Conservation (phyloP, 2,329 filamentous ascomycete genomes). For the Lecanosticta acicola region DNA sequence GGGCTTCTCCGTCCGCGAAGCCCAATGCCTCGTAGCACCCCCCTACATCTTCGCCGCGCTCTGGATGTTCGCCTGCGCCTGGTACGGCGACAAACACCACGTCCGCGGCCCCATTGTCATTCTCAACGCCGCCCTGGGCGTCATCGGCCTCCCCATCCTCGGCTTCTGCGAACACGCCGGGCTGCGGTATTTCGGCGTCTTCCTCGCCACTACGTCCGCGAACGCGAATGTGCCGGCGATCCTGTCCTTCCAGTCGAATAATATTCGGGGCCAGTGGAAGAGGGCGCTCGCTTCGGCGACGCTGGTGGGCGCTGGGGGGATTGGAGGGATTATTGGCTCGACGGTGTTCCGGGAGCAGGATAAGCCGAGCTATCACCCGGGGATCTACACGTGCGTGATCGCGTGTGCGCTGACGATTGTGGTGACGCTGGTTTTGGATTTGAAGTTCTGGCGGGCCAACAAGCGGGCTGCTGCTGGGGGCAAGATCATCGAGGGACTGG, state of each 20-base stretch:
- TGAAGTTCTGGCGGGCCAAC: constrained; percentile 33
- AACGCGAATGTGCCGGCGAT: constrained; percentile 60
- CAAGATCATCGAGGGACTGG: constrained; percentile 32
- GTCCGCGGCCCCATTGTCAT: constrained; percentile 33
- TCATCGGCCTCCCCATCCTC: constrained; percentile 32
- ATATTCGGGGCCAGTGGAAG: constrained; percentile 85
- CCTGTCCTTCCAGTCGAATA: constrained; percentile 80
- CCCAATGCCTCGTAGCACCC: constrained; percentile 32
- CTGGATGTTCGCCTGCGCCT: constrained; percentile 30
- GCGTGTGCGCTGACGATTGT: constrained; percentile 28
- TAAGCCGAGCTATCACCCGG: constrained; percentile 30
- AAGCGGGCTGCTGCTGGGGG: constrained; percentile 33
- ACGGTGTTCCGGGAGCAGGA: constrained; percentile 33
- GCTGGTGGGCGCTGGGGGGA: constrained; percentile 67
- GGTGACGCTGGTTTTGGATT: constrained; percentile 26
- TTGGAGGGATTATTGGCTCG: constrained; percentile 61
- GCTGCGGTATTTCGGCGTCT: constrained; percentile 34
- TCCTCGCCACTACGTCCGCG: constrained; percentile 31
- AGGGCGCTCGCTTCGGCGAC: constrained; percentile 72
- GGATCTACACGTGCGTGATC: constrained; percentile 30
- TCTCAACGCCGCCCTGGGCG: constrained; percentile 30
- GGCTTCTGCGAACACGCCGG: constrained; percentile 28
- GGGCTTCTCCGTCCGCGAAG: constrained; percentile 28
- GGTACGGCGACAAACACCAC: constrained; percentile 31
- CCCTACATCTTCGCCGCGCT: constrained; percentile 33